Evolutionary conservation across 2,329 filamentous ascomycete genomes (phyloP).

Genomic region (Fusarium sp.): DNA sequence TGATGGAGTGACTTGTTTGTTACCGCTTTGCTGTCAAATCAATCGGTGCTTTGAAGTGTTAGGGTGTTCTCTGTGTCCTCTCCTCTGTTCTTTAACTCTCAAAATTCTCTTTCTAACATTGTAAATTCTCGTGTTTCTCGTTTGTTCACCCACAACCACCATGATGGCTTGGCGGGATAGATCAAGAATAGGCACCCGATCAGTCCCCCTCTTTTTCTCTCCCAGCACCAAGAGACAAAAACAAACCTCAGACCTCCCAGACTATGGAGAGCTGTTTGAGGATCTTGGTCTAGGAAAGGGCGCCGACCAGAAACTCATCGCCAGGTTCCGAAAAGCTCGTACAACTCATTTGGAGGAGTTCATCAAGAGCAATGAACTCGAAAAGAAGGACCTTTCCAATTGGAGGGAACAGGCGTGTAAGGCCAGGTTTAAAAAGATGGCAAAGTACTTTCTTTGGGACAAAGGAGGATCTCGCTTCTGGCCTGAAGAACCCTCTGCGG

Average conservation of each 20-base stretch:
- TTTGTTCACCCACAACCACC: not conserved
- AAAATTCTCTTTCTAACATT: not conserved
- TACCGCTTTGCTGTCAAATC: not conserved
- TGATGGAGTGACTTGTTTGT: not conserved
- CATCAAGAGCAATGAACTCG: not conserved
- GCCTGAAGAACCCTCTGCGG: slow-evolving; percentile 9
- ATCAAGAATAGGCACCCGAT: not conserved
- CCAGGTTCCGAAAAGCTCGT: not conserved
- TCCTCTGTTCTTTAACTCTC: not conserved
- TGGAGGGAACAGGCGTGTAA: slow-evolving; percentile 6
- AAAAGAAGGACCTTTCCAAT: not conserved
- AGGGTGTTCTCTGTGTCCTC: not conserved
- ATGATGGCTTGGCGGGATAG: not conserved
- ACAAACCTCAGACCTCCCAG: not conserved
- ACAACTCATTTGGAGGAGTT: not conserved
- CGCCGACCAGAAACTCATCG: not conserved
- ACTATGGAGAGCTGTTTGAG: not conserved
- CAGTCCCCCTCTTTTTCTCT: not conserved
- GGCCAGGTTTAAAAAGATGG: slow-evolving; percentile 2
- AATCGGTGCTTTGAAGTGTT: not conserved
- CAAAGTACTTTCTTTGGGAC: slow-evolving; percentile 5
- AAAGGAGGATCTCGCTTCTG: slow-evolving; percentile 9
- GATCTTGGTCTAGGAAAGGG: slow-evolving; percentile 13
- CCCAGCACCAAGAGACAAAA: not conserved
- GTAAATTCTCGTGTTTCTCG: not conserved